Percentiles rank a stretch among this genome's conserved stretches.
Evolutionary conservation across 768 basidiomycete genomes (phyloP).

Genomic region (Terana coerulea): DNA sequence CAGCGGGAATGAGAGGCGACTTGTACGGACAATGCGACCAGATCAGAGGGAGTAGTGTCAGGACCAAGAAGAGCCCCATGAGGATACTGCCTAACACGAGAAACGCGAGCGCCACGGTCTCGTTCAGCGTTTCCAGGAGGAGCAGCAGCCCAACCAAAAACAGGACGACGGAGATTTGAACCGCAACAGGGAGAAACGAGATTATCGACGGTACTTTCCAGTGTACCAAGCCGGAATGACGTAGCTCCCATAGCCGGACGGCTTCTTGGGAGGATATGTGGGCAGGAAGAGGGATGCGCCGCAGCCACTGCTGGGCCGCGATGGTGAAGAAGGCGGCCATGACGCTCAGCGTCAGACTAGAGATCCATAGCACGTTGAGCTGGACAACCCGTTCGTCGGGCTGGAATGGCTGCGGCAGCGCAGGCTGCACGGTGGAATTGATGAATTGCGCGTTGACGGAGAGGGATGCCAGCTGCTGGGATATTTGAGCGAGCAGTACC

Average conservation of each 20-base stretch:
- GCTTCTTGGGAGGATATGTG: constrained; percentile 3
- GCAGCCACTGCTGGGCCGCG: constrained; percentile 28
- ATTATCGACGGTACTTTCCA: constrained; percentile 9
- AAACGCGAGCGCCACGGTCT: not conserved
- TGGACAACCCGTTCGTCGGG: not conserved
- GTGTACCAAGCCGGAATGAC: not conserved
- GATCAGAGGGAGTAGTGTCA: constrained; percentile 2
- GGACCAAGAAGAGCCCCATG: not conserved
- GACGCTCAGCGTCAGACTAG: constrained; percentile 21
- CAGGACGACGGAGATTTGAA: constrained; percentile 12
- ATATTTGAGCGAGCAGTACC: constrained; percentile 11
- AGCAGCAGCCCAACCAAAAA: constrained; percentile 9
- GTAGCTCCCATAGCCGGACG: constrained; percentile 9
- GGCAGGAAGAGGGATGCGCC: not conserved
- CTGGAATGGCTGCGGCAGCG: not conserved
- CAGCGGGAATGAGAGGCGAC: not conserved
- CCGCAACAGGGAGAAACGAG: constrained; percentile 8
- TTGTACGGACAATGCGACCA: constrained; percentile 11
- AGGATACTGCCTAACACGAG: constrained; percentile 1
- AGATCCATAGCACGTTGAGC: constrained; percentile 24
- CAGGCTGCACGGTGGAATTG: constrained; percentile 10
- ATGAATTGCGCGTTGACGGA: constrained; percentile 1
- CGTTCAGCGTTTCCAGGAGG: constrained; percentile 6
- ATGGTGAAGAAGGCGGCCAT: constrained; percentile 24
- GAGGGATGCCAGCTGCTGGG: constrained; percentile 7